Base-by-base conservation (phyloP, 106 monocot species). In the Gastrodia elata region DNA sequence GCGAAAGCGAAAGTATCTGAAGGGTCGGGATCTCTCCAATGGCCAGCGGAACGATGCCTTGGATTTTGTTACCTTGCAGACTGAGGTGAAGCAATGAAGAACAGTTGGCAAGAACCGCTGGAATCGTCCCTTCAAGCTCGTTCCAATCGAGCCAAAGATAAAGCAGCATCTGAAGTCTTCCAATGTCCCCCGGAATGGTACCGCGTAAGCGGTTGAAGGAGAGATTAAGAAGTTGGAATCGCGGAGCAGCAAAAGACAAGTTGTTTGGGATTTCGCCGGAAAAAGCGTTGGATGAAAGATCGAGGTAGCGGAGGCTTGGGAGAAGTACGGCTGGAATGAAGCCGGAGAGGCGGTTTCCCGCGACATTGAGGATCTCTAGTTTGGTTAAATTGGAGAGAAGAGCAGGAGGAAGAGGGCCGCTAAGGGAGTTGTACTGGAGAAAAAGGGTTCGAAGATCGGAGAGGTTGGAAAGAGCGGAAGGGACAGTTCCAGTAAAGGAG, bases 91-190 rank as follows among this genome's bases (percentile, higher is more conserved):
- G 71, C 39, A 78, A 48, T 10, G 71, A 43, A 58, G 72, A 72
- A 49, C 78, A 78, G 72, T 78, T 78, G 15, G 64, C 64, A 27
- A 78, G 71, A 35, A 78, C 72, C 8, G 78, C 41, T 3, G 78
- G 78, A 39, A 78, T 78, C 14, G 78, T 78, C 18, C 78, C 78
- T 13, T 78, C 72, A 37, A 78, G 65, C 7, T 71, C 44, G 38
- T 78, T 78, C 72, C 72, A 72, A 38, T 78, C 78, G 2, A 78
- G 78, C 78, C 78, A 78, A 34, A 78, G 65, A 27, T 78, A 78
- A 16, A 78, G 38, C 6, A 78, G 48, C 27, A 16, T 24, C 5
- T 34, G 24, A 22, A 78, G 72, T 26, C 33, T 6, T 1, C 65
- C 78, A 6, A 78, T 7, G 46, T 72, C 72, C 14, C 71, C 46